These are phyloP conservation scores for Somion occarium DNA, from an alignment of 1,284 basidiomycete species.

Conservation along the genomic window DNA sequence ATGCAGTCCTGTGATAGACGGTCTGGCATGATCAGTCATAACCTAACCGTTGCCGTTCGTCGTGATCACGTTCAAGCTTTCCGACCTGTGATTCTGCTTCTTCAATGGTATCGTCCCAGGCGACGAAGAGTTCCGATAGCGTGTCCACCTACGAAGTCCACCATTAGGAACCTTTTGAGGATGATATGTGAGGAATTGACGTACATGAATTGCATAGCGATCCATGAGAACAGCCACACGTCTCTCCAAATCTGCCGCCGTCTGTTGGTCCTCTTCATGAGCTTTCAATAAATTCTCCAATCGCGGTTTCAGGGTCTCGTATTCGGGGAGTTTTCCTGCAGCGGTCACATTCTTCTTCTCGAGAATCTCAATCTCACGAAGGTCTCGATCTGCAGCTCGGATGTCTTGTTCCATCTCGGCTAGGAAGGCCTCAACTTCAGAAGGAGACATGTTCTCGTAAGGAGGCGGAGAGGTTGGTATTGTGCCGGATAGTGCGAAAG, in stretches of 20 bases:
- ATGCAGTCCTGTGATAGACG: no score
- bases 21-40: conserved; percentile 8
- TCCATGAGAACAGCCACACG: conserved; percentile 62
- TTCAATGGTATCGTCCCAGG: conserved; percentile 70
- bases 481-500: conserved; percentile 62
- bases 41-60: conserved; percentile 5
- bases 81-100: conserved; percentile 55
- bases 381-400: conserved; percentile 71
- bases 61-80: conserved; percentile 50
- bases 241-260: conserved; percentile 54
- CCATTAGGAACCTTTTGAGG: background rate
- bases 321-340: conserved; percentile 69
- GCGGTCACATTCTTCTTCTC: conserved; percentile 65
- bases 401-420: conserved; percentile 78
- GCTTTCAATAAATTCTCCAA: conserved; percentile 51
- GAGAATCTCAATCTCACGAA: conserved; percentile 67
- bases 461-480: conserved; percentile 44
- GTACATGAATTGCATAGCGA: conserved; percentile 62
- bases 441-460: conserved; percentile 58
- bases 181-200: conserved; percentile 1
- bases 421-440: conserved; percentile 65
- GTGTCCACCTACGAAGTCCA: conserved; percentile 54
- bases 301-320: conserved; percentile 58
- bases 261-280: conserved; percentile 52
- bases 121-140: conserved; percentile 74